Base-by-base conservation (phyloP, 257 asterid genomes). In the Ligustrum vulgare region DNA sequence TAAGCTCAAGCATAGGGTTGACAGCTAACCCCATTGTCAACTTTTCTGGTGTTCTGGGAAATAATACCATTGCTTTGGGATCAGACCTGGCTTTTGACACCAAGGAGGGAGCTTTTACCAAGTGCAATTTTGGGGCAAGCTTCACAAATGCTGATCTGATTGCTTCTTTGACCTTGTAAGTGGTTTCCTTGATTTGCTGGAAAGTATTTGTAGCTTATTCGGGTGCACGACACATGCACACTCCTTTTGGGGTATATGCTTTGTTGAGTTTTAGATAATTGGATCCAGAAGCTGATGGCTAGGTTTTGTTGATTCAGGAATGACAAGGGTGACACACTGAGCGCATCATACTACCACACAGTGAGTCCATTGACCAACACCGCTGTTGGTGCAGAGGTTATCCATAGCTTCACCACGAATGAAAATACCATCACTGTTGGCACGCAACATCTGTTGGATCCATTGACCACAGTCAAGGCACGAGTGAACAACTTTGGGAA, bases 351-450 rank as follows among this genome's bases (percentile, higher is more conserved):
- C 84, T 86, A 86, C 81, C 89, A 86, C 70, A 83, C 75, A 7
- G 84, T 86, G 82, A 83, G 65, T 56, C 89, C 86, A 56, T 73
- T 81, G 80, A 80, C 86, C 75, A 80, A 67, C 65, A 86, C 89
- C 32, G 84, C 86, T 64, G 87, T 86, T 58, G 87, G 87, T 37
- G 89, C 86, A 2, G 89, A 86, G 79, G 87, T 86, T 84, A 73
- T 78, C 58, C 89, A 79, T 66, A 77, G 82, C 80, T 81, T 86
- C 82, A 76, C 86, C 8, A 76, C 81, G 16, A 81, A 74, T 31
- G 87, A 79, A 71, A 83, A 83, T 70, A 83, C 86, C 79, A 79
- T 83, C 76, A 86, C 89, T 8, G 68, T 86, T 75, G 89, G 89
- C 31, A 80, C 84, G 3, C 89, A 86, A 58, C 87, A 83, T 58